Evolutionary conservation across 345 rosid species (phyloP).

Genomic region (Streptanthus diversifolius): DNA sequence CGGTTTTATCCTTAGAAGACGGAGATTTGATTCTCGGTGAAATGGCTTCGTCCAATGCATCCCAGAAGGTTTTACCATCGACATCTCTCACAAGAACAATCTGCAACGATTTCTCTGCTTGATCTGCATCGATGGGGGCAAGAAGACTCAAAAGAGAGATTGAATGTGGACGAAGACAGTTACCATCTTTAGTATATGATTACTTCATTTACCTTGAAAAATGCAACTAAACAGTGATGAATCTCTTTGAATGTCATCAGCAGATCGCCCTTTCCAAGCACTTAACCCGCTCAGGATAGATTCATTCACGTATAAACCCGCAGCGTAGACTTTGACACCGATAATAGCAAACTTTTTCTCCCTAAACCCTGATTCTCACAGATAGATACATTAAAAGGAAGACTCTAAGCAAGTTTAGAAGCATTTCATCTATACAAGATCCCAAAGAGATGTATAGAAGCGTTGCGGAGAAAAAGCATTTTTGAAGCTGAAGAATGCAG

Average conservation of each 20-base stretch:
- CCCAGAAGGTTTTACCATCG: constrained; percentile 95
- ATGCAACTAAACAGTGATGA: constrained; percentile 50
- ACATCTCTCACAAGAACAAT: constrained; percentile 88
- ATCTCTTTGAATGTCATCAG: constrained; percentile 50
- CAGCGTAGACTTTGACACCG: constrained; percentile 86
- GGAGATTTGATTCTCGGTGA: constrained; percentile 66
- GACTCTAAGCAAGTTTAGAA: neutral
- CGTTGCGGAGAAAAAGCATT: neutral
- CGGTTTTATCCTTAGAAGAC: constrained; percentile 50
- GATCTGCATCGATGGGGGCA: constrained; percentile 36
- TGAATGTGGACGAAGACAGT: neutral
- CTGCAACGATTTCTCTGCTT: constrained; percentile 65
- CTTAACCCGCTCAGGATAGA: constrained; percentile 44
- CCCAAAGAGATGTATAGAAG: neutral
- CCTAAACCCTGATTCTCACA: constrained; percentile 57
- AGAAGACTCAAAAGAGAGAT: neutral
- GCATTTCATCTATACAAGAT: neutral
- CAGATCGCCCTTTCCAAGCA: constrained; percentile 55
- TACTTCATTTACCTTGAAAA: constrained; percentile 64
- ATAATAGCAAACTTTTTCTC: constrained; percentile 85
- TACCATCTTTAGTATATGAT: neutral
- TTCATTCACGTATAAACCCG: constrained; percentile 57
- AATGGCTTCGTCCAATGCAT: constrained; percentile 73
- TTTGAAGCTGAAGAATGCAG: neutral
- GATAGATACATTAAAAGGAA: neutral